phyloP scores from a whole-genome alignment of 1,284 basidiomycete genomes.

The Leccinum fallax region DNA sequence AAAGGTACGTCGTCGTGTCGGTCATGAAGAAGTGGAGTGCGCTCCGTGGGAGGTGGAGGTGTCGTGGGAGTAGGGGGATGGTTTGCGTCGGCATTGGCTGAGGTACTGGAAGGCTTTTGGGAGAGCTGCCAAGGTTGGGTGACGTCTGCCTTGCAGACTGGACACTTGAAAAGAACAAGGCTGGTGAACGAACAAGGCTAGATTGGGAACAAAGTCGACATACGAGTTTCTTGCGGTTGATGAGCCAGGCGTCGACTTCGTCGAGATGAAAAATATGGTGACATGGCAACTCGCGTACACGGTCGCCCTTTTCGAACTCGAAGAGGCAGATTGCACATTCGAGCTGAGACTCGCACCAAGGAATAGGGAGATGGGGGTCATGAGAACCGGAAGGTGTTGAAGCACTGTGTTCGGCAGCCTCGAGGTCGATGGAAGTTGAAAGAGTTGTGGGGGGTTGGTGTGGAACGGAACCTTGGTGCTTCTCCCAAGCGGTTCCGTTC shows the following conservation, averaged over 20 bases:
- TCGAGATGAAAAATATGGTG: slow-evolving; percentile 86
- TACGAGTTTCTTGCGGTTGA: slow-evolving; percentile 87
- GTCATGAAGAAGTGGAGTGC: slow-evolving; percentile 39
- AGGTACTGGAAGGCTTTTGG: slow-evolving; percentile 11
- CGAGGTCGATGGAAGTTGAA: slow-evolving; percentile 39
- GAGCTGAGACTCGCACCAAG: slow-evolving; percentile 73
- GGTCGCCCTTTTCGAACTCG: slow-evolving; percentile 82
- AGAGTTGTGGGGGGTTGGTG: slow-evolving; percentile 36
- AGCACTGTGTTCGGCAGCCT: slow-evolving; percentile 36
- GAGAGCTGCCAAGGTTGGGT: slow-evolving; percentile 57
- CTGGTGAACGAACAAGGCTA: not conserved
- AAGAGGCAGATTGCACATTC: slow-evolving; percentile 93
- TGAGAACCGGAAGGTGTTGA: slow-evolving; percentile 49
- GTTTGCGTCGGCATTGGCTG: slow-evolving; percentile 11
- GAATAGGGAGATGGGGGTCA: slow-evolving; percentile 42
- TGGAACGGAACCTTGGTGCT: slow-evolving; percentile 52
- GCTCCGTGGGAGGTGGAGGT: slow-evolving; percentile 35
- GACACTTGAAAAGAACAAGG: slow-evolving; percentile 59
- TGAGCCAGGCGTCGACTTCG: slow-evolving; percentile 89
- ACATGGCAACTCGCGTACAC: slow-evolving; percentile 87
- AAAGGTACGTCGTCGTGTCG: slow-evolving; percentile 13
- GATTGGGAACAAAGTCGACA: slow-evolving; percentile 32
- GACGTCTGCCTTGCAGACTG: slow-evolving; percentile 87
- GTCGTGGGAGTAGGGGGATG: slow-evolving; percentile 6
- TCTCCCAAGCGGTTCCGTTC: slow-evolving; percentile 79